Base-by-base conservation (phyloP, 805 yeast species). In the Wickerhamomyces ciferrii region DNA sequence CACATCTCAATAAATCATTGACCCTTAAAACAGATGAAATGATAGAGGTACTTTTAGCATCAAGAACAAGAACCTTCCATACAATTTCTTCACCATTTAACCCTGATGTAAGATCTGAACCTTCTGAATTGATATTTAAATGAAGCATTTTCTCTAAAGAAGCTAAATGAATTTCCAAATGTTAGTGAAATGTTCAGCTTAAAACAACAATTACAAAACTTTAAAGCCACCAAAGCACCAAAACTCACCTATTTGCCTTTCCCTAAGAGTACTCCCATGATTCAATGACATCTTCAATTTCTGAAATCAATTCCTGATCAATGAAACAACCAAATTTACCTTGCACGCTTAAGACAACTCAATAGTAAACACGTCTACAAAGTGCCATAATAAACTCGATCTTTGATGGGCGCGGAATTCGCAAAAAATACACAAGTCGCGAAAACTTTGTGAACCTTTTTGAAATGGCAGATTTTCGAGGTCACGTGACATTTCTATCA, bases 11-110 rank as follows among this genome's bases (percentile, higher is more conserved):
- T 53, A 94, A 72, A 63, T 95, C 99, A 56, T 89, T 89, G 50
- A 92, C 97, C 48, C 98, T 74, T 46, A 94, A 68, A n/a, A 94
- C 92, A 7, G 96, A 86, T 2, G 97, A 90, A 7, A 94, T 78
- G 38, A 94, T 84, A 17, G 86, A 85, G 27, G 96, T 87, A 37
- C 96, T 87, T 48, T 82, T 78, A 36, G 73, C 64, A 63, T 94
- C 99, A 53, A 94, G 74, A 5, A 94, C 79, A 42, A 94, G 74
- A 9, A 87, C 96, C 61, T 94, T 94, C 99, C 99, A 94, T 25
- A 84, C 74, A 45, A 87, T 74, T 53, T 84, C 89, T 54, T 83
- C 87, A 43, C 72, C 77, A 49, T 75, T 76, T 19, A 75, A 67
- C 8, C 83, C 75, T 35, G 78, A 73, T 9, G 81, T 75, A 46